phyloP scores from a whole-genome alignment of 768 basidiomycete species.

The Boletus subcaerulescens region DNA sequence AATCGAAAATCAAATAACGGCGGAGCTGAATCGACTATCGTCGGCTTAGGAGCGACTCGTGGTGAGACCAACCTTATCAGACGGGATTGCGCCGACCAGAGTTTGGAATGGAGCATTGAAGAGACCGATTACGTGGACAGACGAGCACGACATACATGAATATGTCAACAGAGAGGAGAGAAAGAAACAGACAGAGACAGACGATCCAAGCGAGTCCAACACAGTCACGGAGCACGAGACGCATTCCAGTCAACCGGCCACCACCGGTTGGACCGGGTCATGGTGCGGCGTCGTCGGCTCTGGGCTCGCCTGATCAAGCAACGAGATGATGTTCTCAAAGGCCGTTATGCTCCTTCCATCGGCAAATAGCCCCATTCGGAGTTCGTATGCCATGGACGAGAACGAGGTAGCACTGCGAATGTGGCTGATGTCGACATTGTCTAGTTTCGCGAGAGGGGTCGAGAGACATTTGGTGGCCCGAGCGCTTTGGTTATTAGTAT shows the following conservation, averaged over 20 bases:
- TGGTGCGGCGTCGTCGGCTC: conserved; percentile 1
- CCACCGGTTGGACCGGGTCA: neutral
- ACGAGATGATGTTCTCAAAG: conserved; percentile 25
- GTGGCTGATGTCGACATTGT: conserved; percentile 11
- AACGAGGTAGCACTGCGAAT: conserved; percentile 19
- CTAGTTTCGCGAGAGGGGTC: conserved; percentile 16
- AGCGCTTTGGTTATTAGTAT: neutral
- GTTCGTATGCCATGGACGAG: conserved; percentile 28
- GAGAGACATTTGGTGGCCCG: conserved; percentile 13
- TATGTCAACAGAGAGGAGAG: neutral
- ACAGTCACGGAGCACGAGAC: neutral
- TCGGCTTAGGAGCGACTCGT: no score
- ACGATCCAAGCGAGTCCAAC: neutral
- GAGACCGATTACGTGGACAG: neutral
- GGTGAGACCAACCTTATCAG: no score
- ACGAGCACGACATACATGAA: neutral
- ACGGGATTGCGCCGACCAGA: no score
- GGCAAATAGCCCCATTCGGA: conserved; percentile 23
- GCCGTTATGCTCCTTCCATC: conserved; percentile 24
- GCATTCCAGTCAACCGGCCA: conserved; percentile 5
- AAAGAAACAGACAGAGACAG: neutral
- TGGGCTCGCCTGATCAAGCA: conserved; percentile 28
- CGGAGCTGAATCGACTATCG: no score
- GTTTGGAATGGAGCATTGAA: neutral
- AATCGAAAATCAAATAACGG: no score